Evolutionary conservation across 2,329 filamentous ascomycete genomes (phyloP).

Genomic region (Botrytis squamosa): DNA sequence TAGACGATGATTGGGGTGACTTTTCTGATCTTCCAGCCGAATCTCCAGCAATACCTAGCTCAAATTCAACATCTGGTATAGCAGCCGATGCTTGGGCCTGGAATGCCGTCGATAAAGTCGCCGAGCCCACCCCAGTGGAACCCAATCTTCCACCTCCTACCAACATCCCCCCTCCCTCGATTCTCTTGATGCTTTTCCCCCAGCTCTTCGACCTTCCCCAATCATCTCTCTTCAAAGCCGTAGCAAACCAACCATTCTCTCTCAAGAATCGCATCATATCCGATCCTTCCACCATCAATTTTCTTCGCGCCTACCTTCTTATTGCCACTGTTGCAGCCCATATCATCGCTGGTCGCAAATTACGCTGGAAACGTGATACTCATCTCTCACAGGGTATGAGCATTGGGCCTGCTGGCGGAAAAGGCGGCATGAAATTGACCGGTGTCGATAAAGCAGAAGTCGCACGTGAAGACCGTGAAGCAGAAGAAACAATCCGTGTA

Average conservation of each 20-base stretch:
- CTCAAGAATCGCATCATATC: constrained; percentile 63
- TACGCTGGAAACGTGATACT: constrained; percentile 88
- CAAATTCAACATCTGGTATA: constrained; percentile 25
- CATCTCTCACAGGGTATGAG: constrained; percentile 84
- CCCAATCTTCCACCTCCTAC: constrained; percentile 43
- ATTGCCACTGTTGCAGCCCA: constrained; percentile 70
- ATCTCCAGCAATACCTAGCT: constrained; percentile 25
- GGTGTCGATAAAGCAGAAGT: constrained; percentile 81
- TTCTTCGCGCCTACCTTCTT: constrained; percentile 62
- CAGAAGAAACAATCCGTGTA: constrained; percentile 68
- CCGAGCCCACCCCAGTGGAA: constrained; percentile 18
- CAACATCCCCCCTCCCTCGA: constrained; percentile 84
- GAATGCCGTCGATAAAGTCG: constrained; percentile 35
- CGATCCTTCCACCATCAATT: constrained; percentile 59
- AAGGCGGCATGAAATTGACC: constrained; percentile 88
- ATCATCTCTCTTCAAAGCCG: constrained; percentile 62
- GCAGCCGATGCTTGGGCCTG: constrained; percentile 37
- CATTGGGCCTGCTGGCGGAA: constrained; percentile 70
- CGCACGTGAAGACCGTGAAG: constrained; percentile 82
- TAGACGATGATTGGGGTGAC: constrained; percentile 54
- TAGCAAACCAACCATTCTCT: constrained; percentile 56
- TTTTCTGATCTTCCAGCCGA: constrained; percentile 46
- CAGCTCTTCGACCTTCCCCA: constrained; percentile 66
- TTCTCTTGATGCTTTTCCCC: constrained; percentile 76
- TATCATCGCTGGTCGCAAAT: constrained; percentile 78